These are phyloP conservation scores for Crucihimalaya himalaica DNA, from an alignment of 345 rosid genomes.

Conservation along the genomic window DNA sequence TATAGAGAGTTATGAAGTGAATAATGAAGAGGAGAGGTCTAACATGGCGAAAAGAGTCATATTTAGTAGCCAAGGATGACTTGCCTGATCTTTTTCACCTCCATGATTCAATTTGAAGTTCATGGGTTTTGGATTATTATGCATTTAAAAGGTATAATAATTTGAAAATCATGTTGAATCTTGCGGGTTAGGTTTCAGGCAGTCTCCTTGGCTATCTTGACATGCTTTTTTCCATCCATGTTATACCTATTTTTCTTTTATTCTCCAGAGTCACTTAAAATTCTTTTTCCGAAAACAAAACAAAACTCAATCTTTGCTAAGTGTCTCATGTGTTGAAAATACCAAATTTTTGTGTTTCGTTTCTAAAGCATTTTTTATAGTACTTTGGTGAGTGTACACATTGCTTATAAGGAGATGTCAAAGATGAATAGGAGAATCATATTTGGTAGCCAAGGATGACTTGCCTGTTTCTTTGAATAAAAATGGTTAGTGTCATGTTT, in stretches of 20 bases:
- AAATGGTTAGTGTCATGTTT: slow-evolving; percentile 11
- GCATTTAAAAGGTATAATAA: slow-evolving; percentile 6
- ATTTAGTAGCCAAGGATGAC: slow-evolving; percentile 45
- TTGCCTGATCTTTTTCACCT: slow-evolving; percentile 39
- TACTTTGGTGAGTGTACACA: not conserved
- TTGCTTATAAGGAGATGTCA: slow-evolving; percentile 26
- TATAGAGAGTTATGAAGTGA: slow-evolving; percentile 10
- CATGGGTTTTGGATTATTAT: slow-evolving; percentile 20
- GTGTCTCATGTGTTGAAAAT: not conserved
- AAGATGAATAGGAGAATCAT: slow-evolving; percentile 28
- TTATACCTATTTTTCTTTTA: not conserved
- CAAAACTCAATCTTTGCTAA: not conserved
- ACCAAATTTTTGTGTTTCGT: not conserved
- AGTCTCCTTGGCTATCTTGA: slow-evolving; percentile 42
- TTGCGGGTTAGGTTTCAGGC: slow-evolving; percentile 38
- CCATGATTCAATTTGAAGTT: slow-evolving; percentile 18
- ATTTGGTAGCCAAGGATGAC: slow-evolving; percentile 44
- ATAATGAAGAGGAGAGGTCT: slow-evolving; percentile 27
- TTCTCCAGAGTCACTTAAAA: not conserved
- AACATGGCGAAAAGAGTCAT: slow-evolving; percentile 35
- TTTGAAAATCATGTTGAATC: slow-evolving; percentile 25
- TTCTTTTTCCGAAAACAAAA: not conserved
- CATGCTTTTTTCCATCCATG: slow-evolving; percentile 31
- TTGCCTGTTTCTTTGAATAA: slow-evolving; percentile 34
- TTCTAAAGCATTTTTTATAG: not conserved